Evolutionary conservation across 2,329 filamentous ascomycete species (phyloP).

Genomic region (Pestalotiopsis sp.): DNA sequence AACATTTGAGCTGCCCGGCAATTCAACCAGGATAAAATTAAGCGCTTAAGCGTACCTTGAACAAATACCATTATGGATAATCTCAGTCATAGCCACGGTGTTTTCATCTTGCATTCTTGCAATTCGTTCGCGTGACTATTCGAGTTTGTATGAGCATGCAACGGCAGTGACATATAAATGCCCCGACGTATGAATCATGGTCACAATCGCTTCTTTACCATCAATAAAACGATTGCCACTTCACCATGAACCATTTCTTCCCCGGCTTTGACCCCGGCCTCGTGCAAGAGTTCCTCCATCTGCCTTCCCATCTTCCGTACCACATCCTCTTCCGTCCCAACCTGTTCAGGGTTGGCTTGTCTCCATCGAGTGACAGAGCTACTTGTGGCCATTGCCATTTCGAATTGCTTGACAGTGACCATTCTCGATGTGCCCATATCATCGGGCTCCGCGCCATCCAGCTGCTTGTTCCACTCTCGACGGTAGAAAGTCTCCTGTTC

Average conservation of each 20-base stretch:
- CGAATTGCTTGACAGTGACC: conserved; percentile 33
- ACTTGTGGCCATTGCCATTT: conserved; percentile 35
- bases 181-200: background rate
- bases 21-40: no score
- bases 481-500: conserved; percentile 38
- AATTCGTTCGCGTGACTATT: no score
- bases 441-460: conserved; percentile 26
- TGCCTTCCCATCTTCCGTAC: conserved; percentile 29
- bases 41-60: no score
- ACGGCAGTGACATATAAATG: no score
- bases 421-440: conserved; percentile 21
- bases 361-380: conserved; percentile 46
- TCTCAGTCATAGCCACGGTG: no score
- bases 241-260: conserved; percentile 29
- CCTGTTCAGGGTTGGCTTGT: conserved; percentile 41
- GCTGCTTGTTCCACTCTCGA: conserved; percentile 40
- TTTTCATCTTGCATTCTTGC: no score
- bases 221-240: conserved; percentile 2
- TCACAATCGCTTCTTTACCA: conserved; percentile 12
- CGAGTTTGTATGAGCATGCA: no score
- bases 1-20: no score
- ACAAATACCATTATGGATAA: no score
- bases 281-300: conserved; percentile 29
- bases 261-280: conserved; percentile 35
- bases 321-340: conserved; percentile 41